Conservation (phyloP, 2,329 filamentous ascomycete species). For the Talaromyces marneffei region DNA sequence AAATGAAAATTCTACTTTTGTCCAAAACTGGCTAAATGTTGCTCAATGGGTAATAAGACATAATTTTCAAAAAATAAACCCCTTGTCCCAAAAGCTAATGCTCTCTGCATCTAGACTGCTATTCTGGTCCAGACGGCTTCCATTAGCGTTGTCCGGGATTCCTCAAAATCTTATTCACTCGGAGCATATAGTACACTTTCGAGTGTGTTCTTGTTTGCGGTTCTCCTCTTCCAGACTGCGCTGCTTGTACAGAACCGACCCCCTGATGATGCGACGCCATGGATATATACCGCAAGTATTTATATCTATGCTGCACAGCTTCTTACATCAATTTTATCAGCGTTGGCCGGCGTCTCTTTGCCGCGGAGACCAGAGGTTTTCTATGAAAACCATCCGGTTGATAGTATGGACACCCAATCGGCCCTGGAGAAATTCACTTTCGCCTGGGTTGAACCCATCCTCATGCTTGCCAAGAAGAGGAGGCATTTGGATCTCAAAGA, state of each 20-base stretch:
- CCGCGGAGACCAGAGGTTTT: constrained; percentile 63
- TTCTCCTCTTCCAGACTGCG: background rate
- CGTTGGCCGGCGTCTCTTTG: constrained; percentile 35
- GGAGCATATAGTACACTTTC: constrained; percentile 4
- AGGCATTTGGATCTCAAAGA: constrained; percentile 57
- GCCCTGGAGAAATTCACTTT: constrained; percentile 59
- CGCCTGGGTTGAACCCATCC: constrained; percentile 53
- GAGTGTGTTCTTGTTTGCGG: background rate
- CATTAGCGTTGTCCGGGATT: background rate
- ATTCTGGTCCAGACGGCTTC: constrained; percentile 1
- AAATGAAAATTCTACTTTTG: constrained; percentile 35
- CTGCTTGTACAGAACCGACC: background rate
- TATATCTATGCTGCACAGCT: background rate
- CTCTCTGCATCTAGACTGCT: background rate
- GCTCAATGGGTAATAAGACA: constrained; percentile 52
- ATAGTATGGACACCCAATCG: constrained; percentile 56
- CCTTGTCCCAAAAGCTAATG: background rate
- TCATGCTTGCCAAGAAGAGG: constrained; percentile 53
- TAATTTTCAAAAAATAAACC: background rate
- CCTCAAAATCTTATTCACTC: background rate
- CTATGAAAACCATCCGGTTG: constrained; percentile 53
- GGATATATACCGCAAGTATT: background rate
- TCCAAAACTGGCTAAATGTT: constrained; percentile 57
- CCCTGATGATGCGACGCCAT: background rate
- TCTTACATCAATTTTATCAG: background rate